phyloP scores from a whole-genome alignment of 192 early-diverging fungal genomes.

The Chytriomyces sp. region DNA sequence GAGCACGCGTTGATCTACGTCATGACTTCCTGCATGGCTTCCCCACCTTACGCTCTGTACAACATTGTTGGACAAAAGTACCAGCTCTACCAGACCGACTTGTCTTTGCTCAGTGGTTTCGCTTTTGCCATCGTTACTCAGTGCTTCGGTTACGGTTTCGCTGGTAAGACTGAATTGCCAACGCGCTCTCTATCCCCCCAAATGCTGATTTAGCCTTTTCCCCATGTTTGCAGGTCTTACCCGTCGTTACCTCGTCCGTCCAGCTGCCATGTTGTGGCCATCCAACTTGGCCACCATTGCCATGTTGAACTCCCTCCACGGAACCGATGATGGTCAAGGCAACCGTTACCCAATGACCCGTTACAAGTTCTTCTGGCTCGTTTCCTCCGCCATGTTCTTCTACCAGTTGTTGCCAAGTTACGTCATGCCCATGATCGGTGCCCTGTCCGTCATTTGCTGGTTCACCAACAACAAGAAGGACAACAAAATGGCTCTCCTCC shows the following conservation, averaged over 20 bases:
- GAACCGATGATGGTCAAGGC: constrained; percentile 11
- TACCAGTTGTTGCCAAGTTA: constrained; percentile 24
- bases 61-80: constrained; percentile 21
- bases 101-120: background rate
- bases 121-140: background rate
- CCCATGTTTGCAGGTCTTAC: constrained; percentile 58
- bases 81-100: constrained; percentile 4
- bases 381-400: constrained; percentile 11
- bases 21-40: background rate
- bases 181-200: no score
- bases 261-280: constrained; percentile 90
- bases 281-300: constrained; percentile 73
- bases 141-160: constrained; percentile 64
- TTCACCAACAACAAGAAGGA: background rate
- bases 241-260: constrained; percentile 80
- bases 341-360: constrained; percentile 25
- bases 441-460: constrained; percentile 27
- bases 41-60: constrained; percentile 52
- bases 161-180: background rate
- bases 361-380: constrained; percentile 11
- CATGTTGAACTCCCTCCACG: constrained; percentile 81
- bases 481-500: background rate
- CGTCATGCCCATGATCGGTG: constrained; percentile 9
- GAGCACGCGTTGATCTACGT: constrained; percentile 51
- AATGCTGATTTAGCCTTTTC: no score